Evolutionary conservation across 306 rosid genomes (phyloP), one percentile per base, ranked within the genome.

Genomic region (Vigna reflexopilosa): DNA sequence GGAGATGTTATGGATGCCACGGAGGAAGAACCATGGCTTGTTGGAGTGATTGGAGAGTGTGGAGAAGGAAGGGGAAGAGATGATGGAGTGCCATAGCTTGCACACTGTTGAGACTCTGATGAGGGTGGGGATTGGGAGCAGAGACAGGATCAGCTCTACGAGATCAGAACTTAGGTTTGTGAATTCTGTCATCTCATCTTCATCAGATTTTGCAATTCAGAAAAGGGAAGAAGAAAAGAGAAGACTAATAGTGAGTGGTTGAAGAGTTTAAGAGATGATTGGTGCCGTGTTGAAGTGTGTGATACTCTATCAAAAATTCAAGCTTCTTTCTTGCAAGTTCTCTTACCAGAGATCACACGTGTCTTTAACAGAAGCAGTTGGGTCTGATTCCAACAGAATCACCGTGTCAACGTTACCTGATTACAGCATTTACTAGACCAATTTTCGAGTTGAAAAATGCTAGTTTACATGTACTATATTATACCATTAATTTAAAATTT

Each of bases 11-110:
- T 94, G 96, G 88, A 94, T 81, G 26, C 91, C 96, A 30, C 86
- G 83, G 72, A 94, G 97, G 83, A 91, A 90, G 68, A 94, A 91
- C 98, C 97, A 94, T 0, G 98, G 91, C 0, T 54, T 71, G 26
- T 65, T 51, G 36, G 40, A 36, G 69, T 62, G 73, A 20, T 24
- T 28, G 36, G 38, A 52, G 72, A 22, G 34, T 50, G 20, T 16
- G 40, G 89, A 81, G 80, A 93, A 93, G 17, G 81, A 26, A 0
- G 84, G 20, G 5, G 93, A 87, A 4, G 92, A 85, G 77, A 91
- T 82, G 1, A 90, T 80, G 48, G 89, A 81, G 79, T 70, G 77
- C 97, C 98, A 94, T 74, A 32, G 88, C 77, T 84, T 90, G 88
- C 96, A 91, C 61, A 94, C 96, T 1, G 93, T 75, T 45, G 97